These are phyloP conservation scores for Nepenthes mirabilis DNA, from an alignment of 148 eudicot genomes.

Conservation along the genomic window DNA sequence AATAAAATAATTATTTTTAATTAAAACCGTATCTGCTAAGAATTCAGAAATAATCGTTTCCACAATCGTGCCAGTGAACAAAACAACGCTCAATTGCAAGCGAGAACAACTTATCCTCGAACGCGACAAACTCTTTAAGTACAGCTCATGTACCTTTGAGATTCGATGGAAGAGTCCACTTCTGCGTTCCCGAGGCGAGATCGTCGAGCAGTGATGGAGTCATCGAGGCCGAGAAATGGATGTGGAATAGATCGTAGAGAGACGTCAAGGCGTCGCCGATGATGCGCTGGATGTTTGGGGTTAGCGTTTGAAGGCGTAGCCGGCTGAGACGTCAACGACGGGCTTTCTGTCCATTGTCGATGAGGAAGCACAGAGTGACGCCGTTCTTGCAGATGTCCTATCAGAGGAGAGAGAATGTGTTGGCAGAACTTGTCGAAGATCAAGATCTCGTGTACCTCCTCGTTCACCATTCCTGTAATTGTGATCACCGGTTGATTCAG, in stretches of 20 bases:
- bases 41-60: conserved; percentile 63
- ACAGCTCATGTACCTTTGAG: conserved; percentile 84
- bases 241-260: background rate
- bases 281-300: background rate
- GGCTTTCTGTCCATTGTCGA: background rate
- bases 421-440: background rate
- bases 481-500: background rate
- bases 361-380: background rate
- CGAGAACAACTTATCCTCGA: conserved; percentile 77
- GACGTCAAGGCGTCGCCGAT: background rate
- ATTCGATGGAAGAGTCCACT: conserved; percentile 47
- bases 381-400: background rate
- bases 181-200: too few species aligned
- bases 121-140: conserved; percentile 69
- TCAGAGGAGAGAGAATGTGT: background rate
- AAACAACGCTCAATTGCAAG: conserved; percentile 63
- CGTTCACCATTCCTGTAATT: background rate
- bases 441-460: background rate
- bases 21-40: conserved; percentile 11
- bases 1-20: too few species aligned
- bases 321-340: background rate
- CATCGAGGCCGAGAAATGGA: background rate
- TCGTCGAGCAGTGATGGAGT: too few species aligned
- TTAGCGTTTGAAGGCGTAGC: background rate
- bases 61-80: conserved; percentile 62